These are phyloP conservation scores for Ceraceosorus guamensis DNA, from an alignment of 1,284 basidiomycete species.

Conservation along the genomic window DNA sequence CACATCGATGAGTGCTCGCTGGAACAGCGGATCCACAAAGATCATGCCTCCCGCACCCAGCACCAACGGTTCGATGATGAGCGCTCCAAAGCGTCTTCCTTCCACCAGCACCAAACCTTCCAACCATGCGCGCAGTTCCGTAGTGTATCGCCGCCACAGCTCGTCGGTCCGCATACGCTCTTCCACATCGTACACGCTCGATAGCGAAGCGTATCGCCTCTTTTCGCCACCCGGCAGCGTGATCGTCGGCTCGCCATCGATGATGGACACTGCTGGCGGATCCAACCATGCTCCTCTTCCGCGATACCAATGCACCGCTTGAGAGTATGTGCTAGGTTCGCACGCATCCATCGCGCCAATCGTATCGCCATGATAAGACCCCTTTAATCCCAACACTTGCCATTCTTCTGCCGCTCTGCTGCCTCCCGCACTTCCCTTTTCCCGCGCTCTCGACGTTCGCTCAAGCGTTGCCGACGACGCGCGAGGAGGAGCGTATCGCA, in stretches of 20 bases:
- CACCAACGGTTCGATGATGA: slow-evolving; percentile 84
- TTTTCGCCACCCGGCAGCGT: slow-evolving; percentile 53
- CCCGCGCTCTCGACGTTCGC: neutral
- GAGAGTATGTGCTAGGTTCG: slow-evolving; percentile 74
- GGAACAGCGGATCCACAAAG: slow-evolving; percentile 95
- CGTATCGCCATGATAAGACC: slow-evolving; percentile 96
- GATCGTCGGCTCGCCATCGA: slow-evolving; percentile 59
- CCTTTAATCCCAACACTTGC: slow-evolving; percentile 77
- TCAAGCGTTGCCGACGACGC: slow-evolving; percentile 17
- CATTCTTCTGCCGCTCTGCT: slow-evolving; percentile 51
- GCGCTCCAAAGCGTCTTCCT: slow-evolving; percentile 56
- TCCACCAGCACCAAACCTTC: slow-evolving; percentile 51
- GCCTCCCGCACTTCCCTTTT: slow-evolving; percentile 23
- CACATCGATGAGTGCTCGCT: slow-evolving; percentile 74
- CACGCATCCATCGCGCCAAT: slow-evolving; percentile 96
- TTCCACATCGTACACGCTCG: slow-evolving; percentile 67
- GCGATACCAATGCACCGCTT: slow-evolving; percentile 83
- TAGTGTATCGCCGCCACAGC: slow-evolving; percentile 62
- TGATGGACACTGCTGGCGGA: slow-evolving; percentile 67
- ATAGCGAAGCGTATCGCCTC: slow-evolving; percentile 52
- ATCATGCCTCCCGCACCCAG: slow-evolving; percentile 97
- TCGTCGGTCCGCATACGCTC: slow-evolving; percentile 56
- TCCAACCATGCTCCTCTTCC: slow-evolving; percentile 91
- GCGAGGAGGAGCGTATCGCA: slow-evolving; percentile 16
- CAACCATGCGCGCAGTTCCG: slow-evolving; percentile 58